Conservation (phyloP, 2,329 filamentous ascomycete species). For the Trichoderma citrinoviride region DNA sequence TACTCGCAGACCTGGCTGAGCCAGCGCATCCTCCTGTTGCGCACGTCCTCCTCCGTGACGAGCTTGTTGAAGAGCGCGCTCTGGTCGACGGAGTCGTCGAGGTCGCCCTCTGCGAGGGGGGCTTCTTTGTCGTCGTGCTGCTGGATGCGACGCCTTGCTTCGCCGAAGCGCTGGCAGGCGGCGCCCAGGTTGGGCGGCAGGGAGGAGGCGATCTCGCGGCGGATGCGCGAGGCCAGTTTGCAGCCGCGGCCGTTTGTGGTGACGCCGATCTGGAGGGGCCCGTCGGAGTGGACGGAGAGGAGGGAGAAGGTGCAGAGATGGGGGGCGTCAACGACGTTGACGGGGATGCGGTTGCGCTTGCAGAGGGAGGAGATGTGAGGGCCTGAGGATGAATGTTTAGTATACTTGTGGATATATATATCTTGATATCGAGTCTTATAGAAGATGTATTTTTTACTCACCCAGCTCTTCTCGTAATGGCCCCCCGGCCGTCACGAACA, state of each 20-base stretch:
- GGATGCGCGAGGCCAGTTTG: constrained; percentile 85
- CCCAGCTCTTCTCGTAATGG: constrained; percentile 46
- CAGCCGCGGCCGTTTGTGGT: constrained; percentile 94
- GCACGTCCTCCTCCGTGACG: constrained; percentile 69
- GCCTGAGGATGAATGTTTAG: constrained; percentile 40
- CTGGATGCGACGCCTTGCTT: constrained; percentile 65
- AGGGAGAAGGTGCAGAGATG: constrained; percentile 85
- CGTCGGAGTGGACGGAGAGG: constrained; percentile 83
- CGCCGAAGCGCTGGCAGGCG: constrained; percentile 76
- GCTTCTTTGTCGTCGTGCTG: constrained; percentile 72
- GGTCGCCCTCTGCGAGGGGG: constrained; percentile 35
- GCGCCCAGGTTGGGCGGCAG: constrained; percentile 72
- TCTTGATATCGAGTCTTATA: not conserved
- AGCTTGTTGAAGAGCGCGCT: constrained; percentile 80
- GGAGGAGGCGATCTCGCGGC: constrained; percentile 79
- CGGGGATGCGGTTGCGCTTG: constrained; percentile 74
- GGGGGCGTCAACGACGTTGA: constrained; percentile 89
- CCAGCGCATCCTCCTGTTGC: constrained; percentile 86
- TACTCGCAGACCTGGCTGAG: constrained; percentile 96
- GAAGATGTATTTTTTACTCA: constrained; percentile 24
- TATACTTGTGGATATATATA: not conserved
- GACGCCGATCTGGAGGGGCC: constrained; percentile 89
- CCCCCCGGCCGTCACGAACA: constrained; percentile 72
- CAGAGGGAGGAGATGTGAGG: constrained; percentile 72
- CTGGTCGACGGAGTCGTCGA: constrained; percentile 68